Percentiles rank a stretch among this genome's conserved stretches.
Conservation (phyloP, 2,329 filamentous ascomycete genomes). For the Aspergillus pseudoviridinutans region DNA sequence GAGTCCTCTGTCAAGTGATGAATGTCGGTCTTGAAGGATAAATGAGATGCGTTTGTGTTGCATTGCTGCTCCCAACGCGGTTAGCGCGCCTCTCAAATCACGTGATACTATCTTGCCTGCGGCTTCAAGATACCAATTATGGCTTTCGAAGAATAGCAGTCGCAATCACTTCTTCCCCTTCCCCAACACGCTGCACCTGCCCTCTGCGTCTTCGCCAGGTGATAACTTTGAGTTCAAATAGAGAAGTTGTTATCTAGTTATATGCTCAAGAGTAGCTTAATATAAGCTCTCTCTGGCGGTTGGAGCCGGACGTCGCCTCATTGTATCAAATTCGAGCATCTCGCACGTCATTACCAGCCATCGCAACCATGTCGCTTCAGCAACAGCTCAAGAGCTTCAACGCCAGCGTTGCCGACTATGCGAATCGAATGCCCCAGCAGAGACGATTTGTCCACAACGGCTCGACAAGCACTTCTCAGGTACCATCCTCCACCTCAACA, state of each 20-base stretch:
- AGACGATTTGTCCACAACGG: slow-evolving; percentile 46
- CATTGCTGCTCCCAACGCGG: slow-evolving; percentile 12
- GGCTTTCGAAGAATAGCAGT: not conserved
- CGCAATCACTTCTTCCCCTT: not conserved
- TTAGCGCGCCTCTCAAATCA: slow-evolving; percentile 8
- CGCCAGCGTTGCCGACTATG: slow-evolving; percentile 59
- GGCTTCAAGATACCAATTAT: not conserved
- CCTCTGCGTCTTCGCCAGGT: not conserved
- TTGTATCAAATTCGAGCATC: not conserved
- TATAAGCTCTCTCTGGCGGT: slow-evolving; percentile 11
- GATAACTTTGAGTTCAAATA: not conserved
- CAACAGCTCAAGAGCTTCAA: slow-evolving; percentile 62
- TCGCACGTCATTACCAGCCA: not conserved
- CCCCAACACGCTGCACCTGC: not conserved
- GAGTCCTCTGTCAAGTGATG: slow-evolving; percentile 9
- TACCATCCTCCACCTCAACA: slow-evolving; percentile 31
- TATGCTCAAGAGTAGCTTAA: slow-evolving; percentile 5
- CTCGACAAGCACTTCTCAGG: slow-evolving; percentile 61
- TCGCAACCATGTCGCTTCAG: slow-evolving; percentile 58
- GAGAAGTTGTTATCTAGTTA: not conserved
- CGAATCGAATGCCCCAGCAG: slow-evolving; percentile 57
- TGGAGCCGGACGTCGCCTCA: slow-evolving; percentile 12
- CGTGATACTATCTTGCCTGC: slow-evolving; percentile 3
- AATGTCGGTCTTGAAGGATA: slow-evolving; percentile 7
- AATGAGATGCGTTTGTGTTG: slow-evolving; percentile 10